A percentile compares a stretch with the other conserved stretches of the same genome.
Conservation (phyloP, 352 stramenopile genomes). For the Phytophthora uliginosa region DNA sequence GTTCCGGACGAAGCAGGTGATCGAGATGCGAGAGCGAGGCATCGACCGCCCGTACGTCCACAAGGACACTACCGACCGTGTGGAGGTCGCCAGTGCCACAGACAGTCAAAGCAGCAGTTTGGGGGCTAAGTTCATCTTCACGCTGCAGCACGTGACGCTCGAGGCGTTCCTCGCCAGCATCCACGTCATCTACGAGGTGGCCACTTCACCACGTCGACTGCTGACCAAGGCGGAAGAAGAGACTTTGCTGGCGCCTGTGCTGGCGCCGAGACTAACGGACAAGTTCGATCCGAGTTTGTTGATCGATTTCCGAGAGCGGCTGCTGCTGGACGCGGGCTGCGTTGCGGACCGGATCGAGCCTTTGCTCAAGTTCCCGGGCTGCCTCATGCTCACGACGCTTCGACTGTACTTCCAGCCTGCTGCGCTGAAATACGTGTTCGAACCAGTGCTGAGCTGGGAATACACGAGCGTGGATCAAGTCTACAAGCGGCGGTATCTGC, state of each 20-base stretch:
- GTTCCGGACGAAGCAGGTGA: constrained; percentile 62
- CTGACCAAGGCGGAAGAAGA: constrained; percentile 81
- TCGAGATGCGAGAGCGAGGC: constrained; percentile 82
- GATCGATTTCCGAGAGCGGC: constrained; percentile 86
- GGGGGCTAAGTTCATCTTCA: constrained; percentile 73
- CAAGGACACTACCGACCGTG: constrained; percentile 37
- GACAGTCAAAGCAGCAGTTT: constrained; percentile 18
- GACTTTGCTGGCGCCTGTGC: constrained; percentile 64
- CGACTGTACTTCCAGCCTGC: constrained; percentile 94
- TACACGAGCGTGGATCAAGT: constrained; percentile 80
- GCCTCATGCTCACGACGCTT: constrained; percentile 81
- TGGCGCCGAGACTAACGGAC: constrained; percentile 60
- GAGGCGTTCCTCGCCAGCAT: constrained; percentile 76
- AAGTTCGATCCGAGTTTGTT: constrained; percentile 87
- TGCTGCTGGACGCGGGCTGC: constrained; percentile 59
- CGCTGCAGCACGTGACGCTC: constrained; percentile 73
- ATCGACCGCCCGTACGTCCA: constrained; percentile 79
- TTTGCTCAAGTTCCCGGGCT: constrained; percentile 89
- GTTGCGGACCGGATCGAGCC: constrained; percentile 85
- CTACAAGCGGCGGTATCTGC: constrained; percentile 91
- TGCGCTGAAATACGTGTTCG: constrained; percentile 93
- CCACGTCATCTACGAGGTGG: constrained; percentile 64
- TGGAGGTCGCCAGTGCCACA: constrained; percentile 4
- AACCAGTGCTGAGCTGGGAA: constrained; percentile 88
- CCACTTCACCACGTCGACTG: constrained; percentile 53